Percentiles rank a stretch among this genome's conserved stretches.
Evolutionary conservation across 768 basidiomycete genomes (phyloP).

Genomic region (Cubamyces sp.): DNA sequence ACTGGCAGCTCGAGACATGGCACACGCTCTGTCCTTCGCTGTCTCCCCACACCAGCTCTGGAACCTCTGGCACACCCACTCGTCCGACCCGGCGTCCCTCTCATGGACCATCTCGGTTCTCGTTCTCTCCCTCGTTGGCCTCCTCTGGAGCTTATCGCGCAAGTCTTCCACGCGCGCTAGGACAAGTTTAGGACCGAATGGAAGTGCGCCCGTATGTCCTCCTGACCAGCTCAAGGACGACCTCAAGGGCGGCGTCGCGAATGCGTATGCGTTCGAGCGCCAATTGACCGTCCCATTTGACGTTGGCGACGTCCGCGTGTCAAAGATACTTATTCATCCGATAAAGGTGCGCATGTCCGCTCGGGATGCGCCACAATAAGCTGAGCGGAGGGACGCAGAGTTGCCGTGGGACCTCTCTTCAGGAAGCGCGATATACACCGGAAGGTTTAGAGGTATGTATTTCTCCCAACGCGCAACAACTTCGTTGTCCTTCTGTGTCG

Average conservation of each 20-base stretch:
- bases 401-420: conserved; percentile 68
- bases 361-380: not conserved
- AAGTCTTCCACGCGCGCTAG: not conserved
- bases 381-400: conserved; percentile 48
- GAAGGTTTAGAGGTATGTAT: conserved; percentile 61
- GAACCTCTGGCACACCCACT: no score
- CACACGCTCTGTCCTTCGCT: conserved; percentile 7
- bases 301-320: conserved; percentile 44
- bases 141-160: conserved; percentile 8
- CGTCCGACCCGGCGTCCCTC: not conserved
- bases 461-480: not conserved
- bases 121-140: conserved; percentile 7
- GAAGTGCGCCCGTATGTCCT: conserved; percentile 3
- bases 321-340: conserved; percentile 53
- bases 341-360: conserved; percentile 26
- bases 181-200: not conserved
- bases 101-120: conserved; percentile 18
- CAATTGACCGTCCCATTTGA: conserved; percentile 33
- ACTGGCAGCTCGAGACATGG: conserved; percentile 3
- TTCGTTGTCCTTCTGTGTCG: not conserved
- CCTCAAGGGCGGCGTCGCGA: conserved; percentile 10
- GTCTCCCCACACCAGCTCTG: not conserved
- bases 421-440: conserved; percentile 56
- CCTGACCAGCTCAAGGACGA: conserved; percentile 20
- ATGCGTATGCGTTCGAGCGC: conserved; percentile 13